These are phyloP conservation scores for Nannizziopsis arthrosporioides DNA, from an alignment of 2,329 filamentous ascomycete species.

Conservation along the genomic window DNA sequence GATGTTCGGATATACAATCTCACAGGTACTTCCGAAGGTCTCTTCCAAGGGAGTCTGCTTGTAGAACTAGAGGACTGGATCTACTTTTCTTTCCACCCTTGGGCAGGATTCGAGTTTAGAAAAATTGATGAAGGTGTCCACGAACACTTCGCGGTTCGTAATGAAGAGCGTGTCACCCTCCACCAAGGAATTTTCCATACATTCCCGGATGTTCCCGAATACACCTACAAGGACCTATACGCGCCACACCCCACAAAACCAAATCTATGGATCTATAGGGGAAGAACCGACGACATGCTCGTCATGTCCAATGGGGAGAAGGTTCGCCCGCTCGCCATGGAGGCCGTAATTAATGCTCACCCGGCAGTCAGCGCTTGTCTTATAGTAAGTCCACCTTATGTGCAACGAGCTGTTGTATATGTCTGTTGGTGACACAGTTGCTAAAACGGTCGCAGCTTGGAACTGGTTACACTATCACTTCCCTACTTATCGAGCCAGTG, in stretches of 20 bases:
- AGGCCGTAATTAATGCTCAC: background rate
- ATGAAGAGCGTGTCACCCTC: background rate
- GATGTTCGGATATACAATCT: background rate
- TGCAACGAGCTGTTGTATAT: too few relatives aligned
- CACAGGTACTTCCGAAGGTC: background rate
- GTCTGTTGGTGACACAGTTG: too few relatives aligned
- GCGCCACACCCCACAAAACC: background rate
- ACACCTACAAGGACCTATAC: constrained; percentile 1
- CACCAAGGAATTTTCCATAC: constrained; percentile 6
- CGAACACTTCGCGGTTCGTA: background rate
- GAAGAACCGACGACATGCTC: constrained; percentile 4
- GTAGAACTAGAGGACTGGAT: constrained; percentile 1
- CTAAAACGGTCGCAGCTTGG: too few relatives aligned
- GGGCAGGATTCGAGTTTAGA: constrained; percentile 3
- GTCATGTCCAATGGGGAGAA: constrained; percentile 6
- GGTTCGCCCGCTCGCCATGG: background rate
- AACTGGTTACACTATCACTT: too few relatives aligned
- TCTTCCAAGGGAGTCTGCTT: background rate
- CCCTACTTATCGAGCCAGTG: too few relatives aligned
- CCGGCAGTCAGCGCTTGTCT: background rate
- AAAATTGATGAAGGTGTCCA: background rate
- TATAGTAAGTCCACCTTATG: too few relatives aligned
- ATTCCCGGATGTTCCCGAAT: background rate
- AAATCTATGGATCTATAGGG: constrained; percentile 1
- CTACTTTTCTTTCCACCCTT: constrained; percentile 4